These are phyloP conservation scores for Monilinia fructicola DNA, from an alignment of 2,329 filamentous ascomycete genomes.

Conservation along the genomic window DNA sequence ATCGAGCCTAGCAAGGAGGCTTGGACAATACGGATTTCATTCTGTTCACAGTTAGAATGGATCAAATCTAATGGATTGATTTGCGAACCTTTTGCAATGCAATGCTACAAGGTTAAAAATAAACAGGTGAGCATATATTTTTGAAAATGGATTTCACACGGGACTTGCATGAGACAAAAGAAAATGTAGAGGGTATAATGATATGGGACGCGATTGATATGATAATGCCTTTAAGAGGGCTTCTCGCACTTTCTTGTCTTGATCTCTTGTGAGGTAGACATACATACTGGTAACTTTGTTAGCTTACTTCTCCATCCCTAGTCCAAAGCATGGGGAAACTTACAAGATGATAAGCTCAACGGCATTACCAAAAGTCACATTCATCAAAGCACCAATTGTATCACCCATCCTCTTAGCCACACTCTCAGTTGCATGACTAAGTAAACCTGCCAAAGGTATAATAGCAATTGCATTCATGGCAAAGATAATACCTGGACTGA, in stretches of 20 bases:
- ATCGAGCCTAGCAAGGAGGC: constrained; percentile 88
- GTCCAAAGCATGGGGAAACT: constrained; percentile 34
- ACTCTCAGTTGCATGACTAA: constrained; percentile 73
- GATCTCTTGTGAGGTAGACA: constrained; percentile 47
- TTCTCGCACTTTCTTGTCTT: constrained; percentile 50
- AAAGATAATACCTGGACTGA: constrained; percentile 63
- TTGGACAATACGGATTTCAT: constrained; percentile 88
- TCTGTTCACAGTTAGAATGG: constrained; percentile 45
- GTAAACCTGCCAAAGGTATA: constrained; percentile 69
- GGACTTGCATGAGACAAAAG: constrained; percentile 29
- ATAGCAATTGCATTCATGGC: constrained; percentile 75
- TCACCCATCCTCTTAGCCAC: constrained; percentile 72
- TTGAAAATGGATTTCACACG: constrained; percentile 30
- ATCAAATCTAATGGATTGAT: neutral
- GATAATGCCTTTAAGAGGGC: constrained; percentile 45
- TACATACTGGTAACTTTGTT: constrained; percentile 50
- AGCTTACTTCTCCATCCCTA: constrained; percentile 26
- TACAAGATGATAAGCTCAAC: constrained; percentile 78
- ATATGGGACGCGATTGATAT: constrained; percentile 49
- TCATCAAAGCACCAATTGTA: constrained; percentile 69
- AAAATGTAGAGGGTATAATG: constrained; percentile 30
- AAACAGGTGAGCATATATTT: constrained; percentile 43
- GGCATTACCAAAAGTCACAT: constrained; percentile 76
- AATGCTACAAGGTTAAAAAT: constrained; percentile 54
- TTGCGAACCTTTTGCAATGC: constrained; percentile 64